Base-by-base conservation (phyloP, 352 stramenopile genomes). In the Pythium utonaiense region DNA sequence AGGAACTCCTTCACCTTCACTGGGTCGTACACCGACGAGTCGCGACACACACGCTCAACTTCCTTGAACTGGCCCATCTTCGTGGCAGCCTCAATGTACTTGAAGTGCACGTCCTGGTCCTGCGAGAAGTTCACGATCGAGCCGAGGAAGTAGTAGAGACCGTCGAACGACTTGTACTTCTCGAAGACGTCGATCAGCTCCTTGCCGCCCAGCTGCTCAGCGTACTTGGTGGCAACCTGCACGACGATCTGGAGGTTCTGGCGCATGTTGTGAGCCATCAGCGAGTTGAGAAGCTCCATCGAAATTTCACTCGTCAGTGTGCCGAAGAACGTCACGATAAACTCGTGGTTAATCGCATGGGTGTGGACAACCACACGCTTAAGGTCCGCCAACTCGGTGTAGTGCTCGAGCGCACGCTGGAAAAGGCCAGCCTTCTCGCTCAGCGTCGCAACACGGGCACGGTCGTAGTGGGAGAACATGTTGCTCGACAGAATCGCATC, bases 11-110 rank as follows among this genome's bases (percentile, higher is more conserved):
- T 99, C 60, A 99, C 97, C 77, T 98, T 93, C 57, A 99, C 95
- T 24, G 97, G 86, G 60, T 99, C 95, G 84, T 99, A 99, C 54
- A 99, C 97, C 41, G 97, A 99, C n/a, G 96, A 99, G 77, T 99
- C 98, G 58, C 97, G 94, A 74, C 97, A 99, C 47, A 99, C 97
- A 53, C 97, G 94, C 76, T 99, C 97, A 22, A 99, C 97, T 74
- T 99, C 97, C 77, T 99, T 99, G 81, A 99, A 99, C 71, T 99
- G 97, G 34, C 97, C 96, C 82, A 99, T 98, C 89, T 99, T 98
- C 57, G 97, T 98, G 17, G 97, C 98, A 48, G 96, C 95, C 80
- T 99, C 96, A 83, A 99, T 99, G 83, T 99, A 99, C 82, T 99
- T 99, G 75, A 99, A 99, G 75, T 99, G 97, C 40, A 99, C 97